A percentile compares a stretch with the other conserved stretches of the same genome.
These are phyloP conservation scores for Leishmania amazonensis DNA, from an alignment of 208 protist genomes.

Conservation along the genomic window DNA sequence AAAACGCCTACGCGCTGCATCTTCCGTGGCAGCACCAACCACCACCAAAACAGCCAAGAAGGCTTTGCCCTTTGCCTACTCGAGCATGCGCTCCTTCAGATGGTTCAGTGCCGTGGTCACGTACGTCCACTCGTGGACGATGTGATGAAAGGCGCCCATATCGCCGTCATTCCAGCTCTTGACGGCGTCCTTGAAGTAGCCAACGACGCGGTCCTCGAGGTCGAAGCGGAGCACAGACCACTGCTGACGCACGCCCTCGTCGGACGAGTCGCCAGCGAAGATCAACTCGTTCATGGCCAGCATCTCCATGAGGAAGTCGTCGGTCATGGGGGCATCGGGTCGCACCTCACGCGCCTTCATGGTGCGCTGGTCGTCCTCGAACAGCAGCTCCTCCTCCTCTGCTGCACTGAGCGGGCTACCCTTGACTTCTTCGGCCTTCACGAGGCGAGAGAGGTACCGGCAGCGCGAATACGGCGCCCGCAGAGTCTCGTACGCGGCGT, in stretches of 20 bases:
- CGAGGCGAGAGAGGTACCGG: slow-evolving; percentile 68
- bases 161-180: slow-evolving; percentile 46
- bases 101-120: slow-evolving; percentile 66
- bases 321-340: slow-evolving; percentile 37
- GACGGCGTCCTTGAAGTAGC: slow-evolving; percentile 50
- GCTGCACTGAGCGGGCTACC: slow-evolving; percentile 34
- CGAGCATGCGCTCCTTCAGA: slow-evolving; percentile 58
- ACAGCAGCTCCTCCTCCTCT: slow-evolving; percentile 68
- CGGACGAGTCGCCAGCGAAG: slow-evolving; percentile 49
- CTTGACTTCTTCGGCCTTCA: slow-evolving; percentile 43
- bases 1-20: not conserved
- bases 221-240: slow-evolving; percentile 62
- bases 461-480: slow-evolving; percentile 77
- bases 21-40: not conserved
- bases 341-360: slow-evolving; percentile 28
- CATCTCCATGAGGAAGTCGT: slow-evolving; percentile 81
- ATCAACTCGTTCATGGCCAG: slow-evolving; percentile 76
- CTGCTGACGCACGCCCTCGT: slow-evolving; percentile 41
- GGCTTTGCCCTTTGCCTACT: not conserved
- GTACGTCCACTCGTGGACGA: slow-evolving; percentile 83
- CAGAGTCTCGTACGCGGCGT: slow-evolving; percentile 77
- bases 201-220: slow-evolving; percentile 65
- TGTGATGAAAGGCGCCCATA: slow-evolving; percentile 38
- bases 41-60: not conserved
- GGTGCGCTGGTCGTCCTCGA: slow-evolving; percentile 58